These are phyloP conservation scores for Mycocentrospora acerina DNA, from an alignment of 2,329 filamentous ascomycete genomes.

Conservation along the genomic window DNA sequence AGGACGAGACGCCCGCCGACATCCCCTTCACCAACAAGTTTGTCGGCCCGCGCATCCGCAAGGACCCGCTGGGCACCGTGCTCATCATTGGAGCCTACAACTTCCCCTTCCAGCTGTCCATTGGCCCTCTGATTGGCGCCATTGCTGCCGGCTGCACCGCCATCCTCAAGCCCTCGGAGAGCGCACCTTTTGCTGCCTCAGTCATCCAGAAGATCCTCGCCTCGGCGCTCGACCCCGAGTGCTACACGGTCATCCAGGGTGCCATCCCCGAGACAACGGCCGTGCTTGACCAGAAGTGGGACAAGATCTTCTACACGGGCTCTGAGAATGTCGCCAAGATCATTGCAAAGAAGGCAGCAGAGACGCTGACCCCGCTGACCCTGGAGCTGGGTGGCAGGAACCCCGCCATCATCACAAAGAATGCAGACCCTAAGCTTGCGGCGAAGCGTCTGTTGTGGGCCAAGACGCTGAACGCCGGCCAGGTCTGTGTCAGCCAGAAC, in stretches of 20 bases:
- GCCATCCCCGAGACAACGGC: slow-evolving; percentile 76
- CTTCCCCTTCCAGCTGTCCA: slow-evolving; percentile 80
- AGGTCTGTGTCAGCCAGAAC: slow-evolving; percentile 91
- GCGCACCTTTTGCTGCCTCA: slow-evolving; percentile 72
- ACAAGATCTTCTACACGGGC: slow-evolving; percentile 98
- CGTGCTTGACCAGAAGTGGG: slow-evolving; percentile 86
- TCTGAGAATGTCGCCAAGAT: slow-evolving; percentile 68
- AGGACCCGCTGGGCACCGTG: slow-evolving; percentile 82
- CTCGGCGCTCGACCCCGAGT: slow-evolving; percentile 72
- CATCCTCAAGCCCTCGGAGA: slow-evolving; percentile 88
- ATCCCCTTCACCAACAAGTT: slow-evolving; percentile 68
- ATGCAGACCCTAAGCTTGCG: slow-evolving; percentile 76
- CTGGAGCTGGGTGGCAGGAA: slow-evolving; percentile 91
- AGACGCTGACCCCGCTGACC: slow-evolving; percentile 72
- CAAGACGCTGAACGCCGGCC: slow-evolving; percentile 83
- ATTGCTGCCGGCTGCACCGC: slow-evolving; percentile 91
- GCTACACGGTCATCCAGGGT: slow-evolving; percentile 80
- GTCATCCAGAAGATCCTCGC: slow-evolving; percentile 78
- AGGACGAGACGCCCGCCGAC: slow-evolving; percentile 74
- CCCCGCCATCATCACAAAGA: slow-evolving; percentile 86
- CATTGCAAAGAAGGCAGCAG: slow-evolving; percentile 55
- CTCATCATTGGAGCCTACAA: slow-evolving; percentile 94
- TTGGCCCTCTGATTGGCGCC: slow-evolving; percentile 81
- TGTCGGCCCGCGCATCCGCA: slow-evolving; percentile 74
- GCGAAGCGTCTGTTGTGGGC: slow-evolving; percentile 85